Evolutionary conservation across 306 rosid genomes (phyloP).

Genomic region (Cercis canadensis): DNA sequence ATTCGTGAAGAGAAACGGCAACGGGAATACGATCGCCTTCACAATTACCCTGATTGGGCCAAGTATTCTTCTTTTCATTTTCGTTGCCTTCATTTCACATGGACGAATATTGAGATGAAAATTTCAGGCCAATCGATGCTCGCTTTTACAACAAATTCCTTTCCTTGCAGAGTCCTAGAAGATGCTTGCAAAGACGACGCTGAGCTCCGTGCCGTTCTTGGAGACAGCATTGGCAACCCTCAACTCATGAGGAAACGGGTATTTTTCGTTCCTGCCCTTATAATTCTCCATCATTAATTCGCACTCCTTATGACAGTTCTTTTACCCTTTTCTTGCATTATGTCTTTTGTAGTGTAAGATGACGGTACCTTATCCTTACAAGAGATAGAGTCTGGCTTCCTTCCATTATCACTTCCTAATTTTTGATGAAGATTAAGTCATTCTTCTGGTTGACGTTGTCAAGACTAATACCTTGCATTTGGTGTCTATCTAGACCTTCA

Average conservation of each 20-base stretch:
- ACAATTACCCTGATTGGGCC: conserved; percentile 91
- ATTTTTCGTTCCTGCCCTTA: background rate
- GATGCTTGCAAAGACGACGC: conserved; percentile 80
- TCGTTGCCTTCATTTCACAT: background rate
- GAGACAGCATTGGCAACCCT: conserved; percentile 91
- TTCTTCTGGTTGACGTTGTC: too few species aligned
- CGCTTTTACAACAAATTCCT: background rate
- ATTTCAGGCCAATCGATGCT: background rate
- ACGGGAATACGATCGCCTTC: conserved; percentile 68
- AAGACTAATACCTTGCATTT: too few species aligned
- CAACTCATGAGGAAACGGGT: conserved; percentile 85
- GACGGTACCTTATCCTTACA: background rate
- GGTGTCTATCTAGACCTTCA: too few species aligned
- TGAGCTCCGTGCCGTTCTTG: conserved; percentile 85
- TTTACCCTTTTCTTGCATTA: background rate
- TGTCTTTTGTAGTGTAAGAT: background rate
- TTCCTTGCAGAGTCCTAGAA: conserved; percentile 63
- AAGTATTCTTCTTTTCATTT: conserved; percentile 46
- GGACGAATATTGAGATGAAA: background rate
- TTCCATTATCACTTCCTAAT: background rate
- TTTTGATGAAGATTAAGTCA: too few species aligned
- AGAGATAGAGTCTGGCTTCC: background rate
- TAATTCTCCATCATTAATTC: background rate
- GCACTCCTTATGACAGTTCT: background rate
- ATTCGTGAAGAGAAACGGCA: conserved; percentile 81